Evolutionary conservation across 495 filamentous ascomycete species (phyloP).

Genomic region (Aspergillus haitiensis): DNA sequence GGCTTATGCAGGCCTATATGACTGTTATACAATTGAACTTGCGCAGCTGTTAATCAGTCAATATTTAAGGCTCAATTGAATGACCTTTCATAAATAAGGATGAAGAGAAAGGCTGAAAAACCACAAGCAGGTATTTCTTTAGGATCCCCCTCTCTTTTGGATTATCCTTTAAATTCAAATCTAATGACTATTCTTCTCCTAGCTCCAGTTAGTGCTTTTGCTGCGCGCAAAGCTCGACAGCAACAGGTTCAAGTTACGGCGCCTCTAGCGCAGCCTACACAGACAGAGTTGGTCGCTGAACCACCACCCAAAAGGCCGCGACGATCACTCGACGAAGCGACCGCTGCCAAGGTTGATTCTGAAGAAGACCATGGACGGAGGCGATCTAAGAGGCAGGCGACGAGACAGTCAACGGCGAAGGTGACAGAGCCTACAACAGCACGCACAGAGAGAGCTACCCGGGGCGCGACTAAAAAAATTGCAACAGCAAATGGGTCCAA

Average conservation of each 20-base stretch:
- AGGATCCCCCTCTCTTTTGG: background rate
- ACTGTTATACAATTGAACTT: background rate
- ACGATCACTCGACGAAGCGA: constrained; percentile 27
- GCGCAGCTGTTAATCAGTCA: constrained; percentile 1
- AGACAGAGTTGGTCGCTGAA: constrained; percentile 26
- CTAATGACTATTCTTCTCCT: constrained; percentile 14
- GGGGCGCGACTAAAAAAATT: constrained; percentile 7
- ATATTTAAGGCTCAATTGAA: background rate
- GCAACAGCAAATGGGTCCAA: background rate
- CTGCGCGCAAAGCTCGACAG: constrained; percentile 50
- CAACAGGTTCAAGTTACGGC: constrained; percentile 35
- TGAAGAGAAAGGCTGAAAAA: constrained; percentile 51
- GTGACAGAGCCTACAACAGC: constrained; percentile 13
- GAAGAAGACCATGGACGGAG: constrained; percentile 25
- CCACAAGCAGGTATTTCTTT: constrained; percentile 36
- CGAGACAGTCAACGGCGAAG: constrained; percentile 27
- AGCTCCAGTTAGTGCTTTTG: constrained; percentile 48
- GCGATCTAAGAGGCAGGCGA: constrained; percentile 30
- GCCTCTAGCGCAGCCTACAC: constrained; percentile 21
- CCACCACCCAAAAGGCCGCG: constrained; percentile 42
- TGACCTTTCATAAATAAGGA: constrained; percentile 13
- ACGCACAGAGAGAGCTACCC: constrained; percentile 10
- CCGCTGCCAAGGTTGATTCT: constrained; percentile 1
- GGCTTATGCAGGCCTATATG: background rate
- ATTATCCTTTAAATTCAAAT: background rate